These are phyloP conservation scores for Xylariaceae sp. DNA, from an alignment of 2,329 filamentous ascomycete genomes.

Conservation along the genomic window DNA sequence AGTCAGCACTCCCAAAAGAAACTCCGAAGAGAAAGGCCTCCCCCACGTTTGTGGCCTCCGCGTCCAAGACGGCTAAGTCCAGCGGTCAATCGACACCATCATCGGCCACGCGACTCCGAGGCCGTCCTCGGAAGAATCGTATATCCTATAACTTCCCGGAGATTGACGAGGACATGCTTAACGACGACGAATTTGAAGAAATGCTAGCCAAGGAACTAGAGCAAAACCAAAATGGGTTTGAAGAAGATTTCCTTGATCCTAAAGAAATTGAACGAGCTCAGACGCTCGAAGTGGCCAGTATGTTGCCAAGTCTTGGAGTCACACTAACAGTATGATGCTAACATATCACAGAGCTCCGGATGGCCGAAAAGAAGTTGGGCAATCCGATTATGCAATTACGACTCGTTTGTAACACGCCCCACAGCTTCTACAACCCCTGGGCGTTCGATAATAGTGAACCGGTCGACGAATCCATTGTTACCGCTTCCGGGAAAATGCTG, in stretches of 20 bases:
- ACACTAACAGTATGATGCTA: slow-evolving; percentile 23
- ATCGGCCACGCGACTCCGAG: slow-evolving; percentile 43
- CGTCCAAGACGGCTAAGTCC: slow-evolving; percentile 67
- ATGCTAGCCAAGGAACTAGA: slow-evolving; percentile 63
- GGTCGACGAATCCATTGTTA: slow-evolving; percentile 77
- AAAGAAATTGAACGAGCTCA: slow-evolving; percentile 63
- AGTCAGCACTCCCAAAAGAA: slow-evolving; percentile 10
- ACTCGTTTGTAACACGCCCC: slow-evolving; percentile 86
- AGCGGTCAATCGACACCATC: slow-evolving; percentile 72
- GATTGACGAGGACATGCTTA: slow-evolving; percentile 59
- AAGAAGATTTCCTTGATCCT: slow-evolving; percentile 38
- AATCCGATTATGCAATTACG: slow-evolving; percentile 91
- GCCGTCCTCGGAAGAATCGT: slow-evolving; percentile 47
- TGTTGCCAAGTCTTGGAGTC: slow-evolving; percentile 30
- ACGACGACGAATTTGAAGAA: slow-evolving; percentile 79
- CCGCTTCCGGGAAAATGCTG: slow-evolving; percentile 91
- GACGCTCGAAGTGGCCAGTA: slow-evolving; percentile 73
- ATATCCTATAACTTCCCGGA: slow-evolving; percentile 53
- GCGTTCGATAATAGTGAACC: slow-evolving; percentile 52
- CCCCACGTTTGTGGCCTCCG: slow-evolving; percentile 32
- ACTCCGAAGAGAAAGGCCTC: slow-evolving; percentile 37
- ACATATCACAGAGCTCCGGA: slow-evolving; percentile 63
- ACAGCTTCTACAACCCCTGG: slow-evolving; percentile 97
- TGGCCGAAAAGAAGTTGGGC: slow-evolving; percentile 85
- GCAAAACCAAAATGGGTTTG: slow-evolving; percentile 38